phyloP scores from a whole-genome alignment of 176 grass and related monocot species.

The Zizania latifolia region DNA sequence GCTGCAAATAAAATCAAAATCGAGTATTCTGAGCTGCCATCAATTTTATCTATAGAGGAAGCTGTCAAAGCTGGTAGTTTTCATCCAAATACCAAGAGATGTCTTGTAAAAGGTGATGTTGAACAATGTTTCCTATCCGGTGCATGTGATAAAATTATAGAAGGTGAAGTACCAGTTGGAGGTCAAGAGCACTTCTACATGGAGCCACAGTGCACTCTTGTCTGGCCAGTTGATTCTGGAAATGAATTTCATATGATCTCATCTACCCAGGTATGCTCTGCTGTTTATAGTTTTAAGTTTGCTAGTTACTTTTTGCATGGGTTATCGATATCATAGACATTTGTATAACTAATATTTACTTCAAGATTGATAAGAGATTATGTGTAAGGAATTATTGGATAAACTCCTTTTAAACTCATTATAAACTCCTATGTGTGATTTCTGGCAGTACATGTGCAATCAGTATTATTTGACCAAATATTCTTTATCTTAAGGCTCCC shows the following conservation, averaged over 20 bases:
- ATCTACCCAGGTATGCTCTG: slow-evolving; percentile 78
- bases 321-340: not conserved
- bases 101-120: slow-evolving; percentile 71
- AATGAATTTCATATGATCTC: slow-evolving; percentile 99
- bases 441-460: not conserved
- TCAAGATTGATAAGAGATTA: not conserved
- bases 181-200: slow-evolving; percentile 98
- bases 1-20: slow-evolving; percentile 74
- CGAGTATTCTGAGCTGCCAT: slow-evolving; percentile 73
- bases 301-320: not conserved
- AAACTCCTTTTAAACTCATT: not conserved
- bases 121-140: slow-evolving; percentile 60
- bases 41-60: slow-evolving; percentile 83
- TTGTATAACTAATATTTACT: not conserved
- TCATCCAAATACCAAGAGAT: slow-evolving; percentile 69
- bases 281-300: slow-evolving; percentile 17
- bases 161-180: slow-evolving; percentile 71
- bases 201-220: slow-evolving; percentile 78
- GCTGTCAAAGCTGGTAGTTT: slow-evolving; percentile 68
- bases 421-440: slow-evolving; percentile 15
- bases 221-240: slow-evolving; percentile 92
- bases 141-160: slow-evolving; percentile 61
- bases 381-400: not conserved
- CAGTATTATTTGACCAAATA: not conserved
- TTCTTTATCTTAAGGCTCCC: slow-evolving; percentile 54